Percentiles rank a stretch among this genome's conserved stretches.
phyloP scores from a whole-genome alignment of 805 yeast genomes.

The Priceomyces carsonii region DNA sequence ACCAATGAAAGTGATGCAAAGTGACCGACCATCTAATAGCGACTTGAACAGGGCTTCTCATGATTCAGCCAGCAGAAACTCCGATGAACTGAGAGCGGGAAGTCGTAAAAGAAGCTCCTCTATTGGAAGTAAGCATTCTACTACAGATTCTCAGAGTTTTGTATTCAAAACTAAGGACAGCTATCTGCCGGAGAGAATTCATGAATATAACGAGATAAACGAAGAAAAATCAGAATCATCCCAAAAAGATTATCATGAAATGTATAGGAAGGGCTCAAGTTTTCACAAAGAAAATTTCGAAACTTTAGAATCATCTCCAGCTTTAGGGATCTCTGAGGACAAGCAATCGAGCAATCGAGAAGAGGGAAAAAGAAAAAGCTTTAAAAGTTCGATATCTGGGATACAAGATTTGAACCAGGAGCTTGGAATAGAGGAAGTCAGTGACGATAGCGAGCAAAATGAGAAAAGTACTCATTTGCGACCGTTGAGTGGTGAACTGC shows the following conservation, averaged over 20 bases:
- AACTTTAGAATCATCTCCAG: slow-evolving; percentile 27
- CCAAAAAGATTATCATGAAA: slow-evolving; percentile 15
- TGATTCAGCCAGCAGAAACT: background rate
- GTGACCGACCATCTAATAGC: slow-evolving; percentile 18
- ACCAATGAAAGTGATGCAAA: slow-evolving; percentile 40
- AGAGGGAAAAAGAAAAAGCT: background rate
- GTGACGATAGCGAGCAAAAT: slow-evolving; percentile 28
- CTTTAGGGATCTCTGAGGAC: slow-evolving; percentile 16
- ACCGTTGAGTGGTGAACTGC: too few relatives aligned
- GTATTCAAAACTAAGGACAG: slow-evolving; percentile 11
- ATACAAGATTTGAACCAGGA: slow-evolving; percentile 11
- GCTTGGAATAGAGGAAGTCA: slow-evolving; percentile 39
- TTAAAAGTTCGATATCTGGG: background rate
- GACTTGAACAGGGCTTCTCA: background rate
- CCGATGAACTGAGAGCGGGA: background rate
- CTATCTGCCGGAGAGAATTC: slow-evolving; percentile 15
- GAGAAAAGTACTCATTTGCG: slow-evolving; percentile 1
- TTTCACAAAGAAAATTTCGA: slow-evolving; percentile 25
- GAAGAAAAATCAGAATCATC: slow-evolving; percentile 22
- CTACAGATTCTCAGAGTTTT: slow-evolving; percentile 17
- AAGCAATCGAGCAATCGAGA: slow-evolving; percentile 1
- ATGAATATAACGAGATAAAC: slow-evolving; percentile 22
- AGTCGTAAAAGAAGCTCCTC: slow-evolving; percentile 6
- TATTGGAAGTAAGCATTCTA: slow-evolving; percentile 6
- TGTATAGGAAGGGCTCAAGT: slow-evolving; percentile 1